These are phyloP conservation scores for Protomyces inundatus DNA, from an alignment of 1,139 yeast genomes.

Conservation along the genomic window DNA sequence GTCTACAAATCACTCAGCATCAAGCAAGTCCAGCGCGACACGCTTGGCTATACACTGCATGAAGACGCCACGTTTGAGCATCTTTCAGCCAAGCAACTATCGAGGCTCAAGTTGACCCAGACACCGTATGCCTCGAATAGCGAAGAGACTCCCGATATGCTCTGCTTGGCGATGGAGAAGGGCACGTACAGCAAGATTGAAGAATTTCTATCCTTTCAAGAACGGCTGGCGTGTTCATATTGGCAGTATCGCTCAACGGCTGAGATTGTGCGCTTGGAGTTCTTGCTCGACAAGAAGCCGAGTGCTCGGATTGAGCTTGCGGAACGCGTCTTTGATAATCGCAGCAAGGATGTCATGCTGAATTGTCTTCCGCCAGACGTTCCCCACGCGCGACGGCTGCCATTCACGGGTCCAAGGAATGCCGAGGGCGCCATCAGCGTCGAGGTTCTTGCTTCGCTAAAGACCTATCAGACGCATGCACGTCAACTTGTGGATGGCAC, in stretches of 20 bases:
- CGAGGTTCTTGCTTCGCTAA: background rate
- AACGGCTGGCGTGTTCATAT: constrained; percentile 31
- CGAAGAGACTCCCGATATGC: constrained; percentile 47
- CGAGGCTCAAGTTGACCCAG: constrained; percentile 8
- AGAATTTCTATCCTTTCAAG: constrained; percentile 51
- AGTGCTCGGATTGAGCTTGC: background rate
- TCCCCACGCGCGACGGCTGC: background rate
- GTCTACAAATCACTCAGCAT: constrained; percentile 56
- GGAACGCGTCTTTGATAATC: background rate
- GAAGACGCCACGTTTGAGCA: constrained; percentile 39
- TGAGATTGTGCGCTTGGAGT: background rate
- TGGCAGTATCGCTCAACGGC: constrained; percentile 21
- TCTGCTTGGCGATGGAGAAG: constrained; percentile 50
- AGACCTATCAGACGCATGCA: background rate
- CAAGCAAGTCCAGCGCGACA: constrained; percentile 75
- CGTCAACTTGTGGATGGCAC: background rate
- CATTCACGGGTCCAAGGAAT: background rate
- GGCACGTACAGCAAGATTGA: constrained; percentile 57
- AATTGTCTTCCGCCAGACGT: background rate
- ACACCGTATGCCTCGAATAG: constrained; percentile 50
- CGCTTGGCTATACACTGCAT: constrained; percentile 55
- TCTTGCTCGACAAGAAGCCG: constrained; percentile 10
- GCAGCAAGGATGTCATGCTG: background rate
- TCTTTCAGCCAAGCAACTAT: constrained; percentile 5
- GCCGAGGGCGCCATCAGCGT: background rate